Evolutionary conservation across 352 stramenopile species (phyloP).

Genomic region (Saprolegnia diclina): DNA sequence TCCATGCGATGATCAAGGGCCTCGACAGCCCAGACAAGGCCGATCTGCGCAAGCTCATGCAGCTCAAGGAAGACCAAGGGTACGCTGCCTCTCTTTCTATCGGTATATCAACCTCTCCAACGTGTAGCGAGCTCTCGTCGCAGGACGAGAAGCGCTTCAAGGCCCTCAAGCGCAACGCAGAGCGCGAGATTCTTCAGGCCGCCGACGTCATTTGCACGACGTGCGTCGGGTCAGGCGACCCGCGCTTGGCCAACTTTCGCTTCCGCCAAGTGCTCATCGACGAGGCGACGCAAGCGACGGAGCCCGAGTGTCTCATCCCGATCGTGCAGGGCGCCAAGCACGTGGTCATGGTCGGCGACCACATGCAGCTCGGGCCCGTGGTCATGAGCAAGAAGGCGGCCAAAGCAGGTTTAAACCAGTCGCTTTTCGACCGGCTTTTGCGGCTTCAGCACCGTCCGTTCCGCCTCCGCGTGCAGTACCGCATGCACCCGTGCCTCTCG

Average conservation of each 20-base stretch:
- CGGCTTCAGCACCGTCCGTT: conserved; percentile 94
- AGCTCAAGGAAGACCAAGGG: conserved; percentile 95
- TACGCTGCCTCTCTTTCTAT: conserved; percentile 37
- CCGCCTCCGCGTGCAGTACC: conserved; percentile 98
- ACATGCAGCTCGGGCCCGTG: conserved; percentile 96
- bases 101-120: no score
- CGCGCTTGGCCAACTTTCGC: conserved; percentile 95
- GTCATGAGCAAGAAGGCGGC: conserved; percentile 99
- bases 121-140: conserved; percentile 68
- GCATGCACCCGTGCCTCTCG: conserved; percentile 98
- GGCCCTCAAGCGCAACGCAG: conserved; percentile 85
- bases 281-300: conserved; percentile 99
- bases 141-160: conserved; percentile 96
- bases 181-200: conserved; percentile 96
- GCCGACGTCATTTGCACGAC: conserved; percentile 99
- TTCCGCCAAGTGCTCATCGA: conserved; percentile 99
- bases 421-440: conserved; percentile 97
- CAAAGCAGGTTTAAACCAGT: conserved; percentile 95
- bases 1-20: conserved; percentile 96
- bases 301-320: conserved; percentile 98
- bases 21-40: conserved; percentile 86
- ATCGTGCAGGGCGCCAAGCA: conserved; percentile 98
- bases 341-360: conserved; percentile 99
- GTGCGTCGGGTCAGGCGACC: conserved; percentile 96
- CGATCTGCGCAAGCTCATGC: conserved; percentile 87